Evolutionary conservation across 176 grass and related monocot species (phyloP).

Genomic region (Luzula sylvatica): DNA sequence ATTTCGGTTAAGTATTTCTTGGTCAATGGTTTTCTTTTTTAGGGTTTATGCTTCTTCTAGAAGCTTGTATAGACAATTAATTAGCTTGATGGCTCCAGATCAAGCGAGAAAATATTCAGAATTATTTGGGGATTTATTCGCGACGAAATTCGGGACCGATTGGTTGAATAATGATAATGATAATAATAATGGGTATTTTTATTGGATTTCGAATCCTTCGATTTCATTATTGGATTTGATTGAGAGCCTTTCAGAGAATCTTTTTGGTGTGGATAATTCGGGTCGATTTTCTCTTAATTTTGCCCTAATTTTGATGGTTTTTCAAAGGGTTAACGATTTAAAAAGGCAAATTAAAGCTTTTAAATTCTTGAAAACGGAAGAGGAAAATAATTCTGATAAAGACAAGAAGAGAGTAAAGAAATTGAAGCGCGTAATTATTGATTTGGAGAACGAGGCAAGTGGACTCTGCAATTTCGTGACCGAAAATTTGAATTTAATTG

Average conservation of each 20-base stretch:
- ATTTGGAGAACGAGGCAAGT: constrained; percentile 39
- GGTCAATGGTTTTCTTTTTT: constrained; percentile 58
- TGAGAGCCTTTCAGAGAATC: constrained; percentile 31
- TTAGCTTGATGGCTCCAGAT: constrained; percentile 75
- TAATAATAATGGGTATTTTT: constrained; percentile 60
- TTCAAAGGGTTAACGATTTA: constrained; percentile 76
- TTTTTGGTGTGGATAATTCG: constrained; percentile 30
- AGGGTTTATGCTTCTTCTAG: constrained; percentile 59
- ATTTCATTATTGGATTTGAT: constrained; percentile 48
- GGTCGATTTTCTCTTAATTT: constrained; percentile 44
- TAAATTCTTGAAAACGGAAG: constrained; percentile 51
- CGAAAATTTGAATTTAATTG: constrained; percentile 33
- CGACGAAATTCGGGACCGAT: constrained; percentile 50
- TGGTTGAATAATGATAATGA: constrained; percentile 50
- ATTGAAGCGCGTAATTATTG: constrained; percentile 16
- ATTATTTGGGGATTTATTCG: constrained; percentile 46
- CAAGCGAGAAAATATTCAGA: constrained; percentile 61
- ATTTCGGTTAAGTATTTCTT: constrained; percentile 30
- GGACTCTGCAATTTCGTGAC: constrained; percentile 56
- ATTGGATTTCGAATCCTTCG: constrained; percentile 56
- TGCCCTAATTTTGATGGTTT: constrained; percentile 44
- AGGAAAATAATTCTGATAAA: constrained; percentile 15
- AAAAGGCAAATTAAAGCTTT: constrained; percentile 73
- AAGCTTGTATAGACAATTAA: constrained; percentile 60
- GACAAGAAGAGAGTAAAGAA: constrained; percentile 28